A percentile compares a stretch with the other conserved stretches of the same genome.
Evolutionary conservation across 2,329 filamentous ascomycete species (phyloP).

Genomic region (Epichloe scottii): DNA sequence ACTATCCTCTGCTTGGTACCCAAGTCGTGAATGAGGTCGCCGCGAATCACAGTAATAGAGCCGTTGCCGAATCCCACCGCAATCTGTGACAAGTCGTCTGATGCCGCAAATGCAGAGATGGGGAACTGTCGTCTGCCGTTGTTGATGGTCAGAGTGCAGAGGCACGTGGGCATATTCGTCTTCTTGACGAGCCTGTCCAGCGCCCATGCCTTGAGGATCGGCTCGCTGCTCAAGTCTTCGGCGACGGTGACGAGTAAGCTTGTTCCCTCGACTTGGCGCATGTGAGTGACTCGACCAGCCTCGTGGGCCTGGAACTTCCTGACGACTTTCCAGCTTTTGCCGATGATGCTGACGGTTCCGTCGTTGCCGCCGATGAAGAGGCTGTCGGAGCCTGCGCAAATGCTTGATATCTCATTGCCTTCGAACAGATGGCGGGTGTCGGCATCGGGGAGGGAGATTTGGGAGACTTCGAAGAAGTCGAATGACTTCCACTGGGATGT

Average conservation of each 20-base stretch:
- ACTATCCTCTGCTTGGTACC: slow-evolving; percentile 90
- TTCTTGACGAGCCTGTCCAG: slow-evolving; percentile 91
- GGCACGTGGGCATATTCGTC: slow-evolving; percentile 75
- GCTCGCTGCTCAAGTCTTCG: slow-evolving; percentile 80
- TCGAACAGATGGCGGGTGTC: slow-evolving; percentile 70
- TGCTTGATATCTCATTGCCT: slow-evolving; percentile 68
- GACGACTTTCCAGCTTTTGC: slow-evolving; percentile 73
- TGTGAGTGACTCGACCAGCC: slow-evolving; percentile 67
- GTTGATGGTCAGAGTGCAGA: slow-evolving; percentile 74
- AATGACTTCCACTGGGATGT: slow-evolving; percentile 83
- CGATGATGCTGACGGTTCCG: slow-evolving; percentile 79
- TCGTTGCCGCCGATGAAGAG: slow-evolving; percentile 80
- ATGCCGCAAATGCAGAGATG: slow-evolving; percentile 79
- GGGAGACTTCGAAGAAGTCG: slow-evolving; percentile 95
- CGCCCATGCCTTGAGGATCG: slow-evolving; percentile 93
- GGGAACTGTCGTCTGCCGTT: slow-evolving; percentile 90
- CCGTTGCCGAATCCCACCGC: slow-evolving; percentile 95
- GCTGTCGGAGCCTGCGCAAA: slow-evolving; percentile 78
- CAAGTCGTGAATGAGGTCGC: slow-evolving; percentile 88
- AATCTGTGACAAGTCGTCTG: slow-evolving; percentile 81
- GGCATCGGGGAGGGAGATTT: slow-evolving; percentile 67
- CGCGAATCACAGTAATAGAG: slow-evolving; percentile 81
- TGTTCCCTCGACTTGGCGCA: slow-evolving; percentile 83
- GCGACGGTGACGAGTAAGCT: slow-evolving; percentile 74
- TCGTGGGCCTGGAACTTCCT: slow-evolving; percentile 83